Evolutionary conservation across 2,329 filamentous ascomycete genomes (phyloP).

Genomic region (Ophiosphaerella korrae): DNA sequence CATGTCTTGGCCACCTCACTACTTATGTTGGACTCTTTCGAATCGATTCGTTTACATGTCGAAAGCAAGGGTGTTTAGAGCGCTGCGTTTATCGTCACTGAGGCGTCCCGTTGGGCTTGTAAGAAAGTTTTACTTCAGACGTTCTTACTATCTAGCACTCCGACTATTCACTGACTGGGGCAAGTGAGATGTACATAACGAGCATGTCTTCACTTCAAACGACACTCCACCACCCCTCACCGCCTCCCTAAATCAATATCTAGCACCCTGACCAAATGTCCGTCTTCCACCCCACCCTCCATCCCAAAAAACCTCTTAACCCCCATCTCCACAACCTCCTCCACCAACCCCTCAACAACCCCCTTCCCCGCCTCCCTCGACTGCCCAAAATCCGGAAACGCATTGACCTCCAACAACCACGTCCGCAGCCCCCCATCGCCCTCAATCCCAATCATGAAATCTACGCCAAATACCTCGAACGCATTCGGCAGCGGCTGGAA

Average conservation of each 20-base stretch:
- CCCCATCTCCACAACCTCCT: slow-evolving; percentile 70
- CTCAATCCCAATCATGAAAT: slow-evolving; percentile 72
- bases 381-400: slow-evolving; percentile 95
- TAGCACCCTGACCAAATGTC: slow-evolving; percentile 50
- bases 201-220: no score
- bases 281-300: slow-evolving; percentile 16
- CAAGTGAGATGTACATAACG: no score
- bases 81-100: no score
- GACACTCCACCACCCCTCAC: slow-evolving; percentile 7
- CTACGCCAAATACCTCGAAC: slow-evolving; percentile 90
- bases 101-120: no score
- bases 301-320: slow-evolving; percentile 70
- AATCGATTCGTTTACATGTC: no score
- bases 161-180: no score
- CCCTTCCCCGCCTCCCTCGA: slow-evolving; percentile 76
- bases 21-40: no score
- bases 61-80: no score
- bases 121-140: no score
- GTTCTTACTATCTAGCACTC: no score
- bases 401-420: slow-evolving; percentile 90
- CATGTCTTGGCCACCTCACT: no score
- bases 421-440: slow-evolving; percentile 56
- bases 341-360: slow-evolving; percentile 78
- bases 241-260: slow-evolving; percentile 54
- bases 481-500: slow-evolving; percentile 88